A percentile compares a stretch with the other conserved stretches of the same genome.
Conservation (phyloP, 2,329 filamentous ascomycete genomes). For the Trichoderma endophyticum region DNA sequence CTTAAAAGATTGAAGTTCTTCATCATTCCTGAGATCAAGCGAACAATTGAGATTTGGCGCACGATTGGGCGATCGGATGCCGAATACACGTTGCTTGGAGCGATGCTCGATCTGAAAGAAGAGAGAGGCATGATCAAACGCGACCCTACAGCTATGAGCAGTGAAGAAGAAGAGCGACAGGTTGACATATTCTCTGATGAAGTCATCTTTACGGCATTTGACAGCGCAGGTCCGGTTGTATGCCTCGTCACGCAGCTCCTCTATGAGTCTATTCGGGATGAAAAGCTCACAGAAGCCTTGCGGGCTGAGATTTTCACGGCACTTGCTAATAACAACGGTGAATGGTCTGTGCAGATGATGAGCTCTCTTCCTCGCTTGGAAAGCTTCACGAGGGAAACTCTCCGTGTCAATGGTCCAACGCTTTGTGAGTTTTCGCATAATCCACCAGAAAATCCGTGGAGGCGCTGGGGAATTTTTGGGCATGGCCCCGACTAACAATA, state of each 20-base stretch:
- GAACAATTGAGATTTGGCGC: background rate
- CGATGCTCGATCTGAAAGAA: conserved; percentile 15
- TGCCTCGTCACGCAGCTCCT: conserved; percentile 11
- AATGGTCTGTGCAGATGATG: conserved; percentile 9
- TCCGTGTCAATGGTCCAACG: conserved; percentile 15
- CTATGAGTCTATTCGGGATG: conserved; percentile 3
- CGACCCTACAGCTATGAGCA: background rate
- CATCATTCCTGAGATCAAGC: conserved; percentile 6
- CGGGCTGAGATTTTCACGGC: background rate
- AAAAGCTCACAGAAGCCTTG: background rate
- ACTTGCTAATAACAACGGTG: background rate
- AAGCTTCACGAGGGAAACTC: conserved; percentile 16
- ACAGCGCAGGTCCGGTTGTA: conserved; percentile 13
- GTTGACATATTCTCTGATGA: conserved; percentile 12
- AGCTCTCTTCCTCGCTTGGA: conserved; percentile 15
- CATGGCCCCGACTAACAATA: background rate
- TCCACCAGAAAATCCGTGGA: background rate
- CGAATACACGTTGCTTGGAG: conserved; percentile 7
- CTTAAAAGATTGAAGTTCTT: conserved; percentile 3
- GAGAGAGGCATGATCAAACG: conserved; percentile 9
- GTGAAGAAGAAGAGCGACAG: background rate
- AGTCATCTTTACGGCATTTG: conserved; percentile 12
- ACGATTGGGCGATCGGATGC: background rate
- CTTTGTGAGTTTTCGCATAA: conserved; percentile 4
- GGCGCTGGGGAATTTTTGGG: background rate